These are phyloP conservation scores for Lithohypha guttulata DNA, from an alignment of 2,329 filamentous ascomycete genomes.

Conservation along the genomic window DNA sequence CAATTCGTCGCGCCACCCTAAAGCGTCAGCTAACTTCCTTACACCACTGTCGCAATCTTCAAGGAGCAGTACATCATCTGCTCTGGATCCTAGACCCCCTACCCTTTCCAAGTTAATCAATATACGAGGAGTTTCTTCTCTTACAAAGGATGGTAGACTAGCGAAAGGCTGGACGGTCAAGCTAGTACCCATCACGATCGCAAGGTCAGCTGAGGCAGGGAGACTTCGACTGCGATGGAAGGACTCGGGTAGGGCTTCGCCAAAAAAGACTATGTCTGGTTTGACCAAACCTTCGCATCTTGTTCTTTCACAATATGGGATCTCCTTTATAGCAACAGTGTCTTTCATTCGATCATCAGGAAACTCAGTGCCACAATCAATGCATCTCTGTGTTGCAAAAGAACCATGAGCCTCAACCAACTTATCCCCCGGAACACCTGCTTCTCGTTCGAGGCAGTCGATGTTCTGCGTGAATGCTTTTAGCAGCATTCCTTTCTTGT, in stretches of 20 bases:
- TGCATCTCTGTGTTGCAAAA: constrained; percentile 82
- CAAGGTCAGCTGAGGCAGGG: constrained; percentile 57
- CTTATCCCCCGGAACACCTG: constrained; percentile 67
- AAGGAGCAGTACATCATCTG: constrained; percentile 76
- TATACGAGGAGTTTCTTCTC: constrained; percentile 57
- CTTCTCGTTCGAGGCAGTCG: constrained; percentile 80
- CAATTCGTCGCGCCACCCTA: constrained; percentile 80
- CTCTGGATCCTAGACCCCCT: constrained; percentile 61
- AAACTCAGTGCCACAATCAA: constrained; percentile 68
- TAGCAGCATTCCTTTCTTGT: constrained; percentile 64
- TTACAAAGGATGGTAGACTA: constrained; percentile 56
- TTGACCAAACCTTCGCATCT: constrained; percentile 73
- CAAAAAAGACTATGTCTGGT: constrained; percentile 92
- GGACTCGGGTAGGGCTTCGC: constrained; percentile 55
- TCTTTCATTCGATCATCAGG: constrained; percentile 63
- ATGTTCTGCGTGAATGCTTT: constrained; percentile 98
- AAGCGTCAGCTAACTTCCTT: constrained; percentile 61
- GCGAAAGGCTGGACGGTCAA: constrained; percentile 84
- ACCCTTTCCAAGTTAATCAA: constrained; percentile 82
- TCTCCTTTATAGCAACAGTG: constrained; percentile 54
- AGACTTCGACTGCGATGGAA: constrained; percentile 53
- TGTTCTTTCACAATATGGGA: constrained; percentile 55
- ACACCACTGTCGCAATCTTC: constrained; percentile 78
- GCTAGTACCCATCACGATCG: constrained; percentile 82
- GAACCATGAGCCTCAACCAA: constrained; percentile 94